Conservation (phyloP, 805 yeast species). For the Scheffersomyces coipomensis region DNA sequence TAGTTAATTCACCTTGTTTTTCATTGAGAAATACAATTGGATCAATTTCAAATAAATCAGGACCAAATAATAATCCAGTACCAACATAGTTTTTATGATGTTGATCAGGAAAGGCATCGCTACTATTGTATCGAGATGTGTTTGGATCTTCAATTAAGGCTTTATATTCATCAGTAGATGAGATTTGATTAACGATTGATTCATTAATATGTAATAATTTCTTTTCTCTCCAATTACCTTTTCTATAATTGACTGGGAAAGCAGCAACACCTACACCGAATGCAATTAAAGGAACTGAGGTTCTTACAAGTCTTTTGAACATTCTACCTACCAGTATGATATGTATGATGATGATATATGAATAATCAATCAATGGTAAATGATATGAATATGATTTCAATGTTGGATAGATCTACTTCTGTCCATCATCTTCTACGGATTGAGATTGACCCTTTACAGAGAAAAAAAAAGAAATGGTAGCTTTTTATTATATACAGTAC, state of each 20-base stretch:
- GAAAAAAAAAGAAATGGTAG: too few species aligned
- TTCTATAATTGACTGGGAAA: constrained; percentile 27
- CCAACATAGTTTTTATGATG: constrained; percentile 66
- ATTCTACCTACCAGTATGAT: too few species aligned
- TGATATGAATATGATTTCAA: too few species aligned
- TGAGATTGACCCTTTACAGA: too few species aligned
- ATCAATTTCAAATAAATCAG: constrained; percentile 67
- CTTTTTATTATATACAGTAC: too few species aligned
- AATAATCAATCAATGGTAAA: too few species aligned
- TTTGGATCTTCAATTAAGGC: constrained; percentile 12
- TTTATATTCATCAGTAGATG: constrained; percentile 17
- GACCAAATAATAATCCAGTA: constrained; percentile 69
- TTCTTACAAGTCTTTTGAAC: constrained; percentile 27
- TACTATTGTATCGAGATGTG: constrained; percentile 9
- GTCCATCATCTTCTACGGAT: too few species aligned
- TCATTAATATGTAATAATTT: constrained; percentile 18
- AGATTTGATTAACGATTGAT: constrained; percentile 15
- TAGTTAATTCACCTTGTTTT: constrained; percentile 51
- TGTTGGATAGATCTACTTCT: too few species aligned
- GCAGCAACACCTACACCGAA: constrained; percentile 26
- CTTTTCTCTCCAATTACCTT: constrained; percentile 11
- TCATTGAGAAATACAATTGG: constrained; percentile 64
- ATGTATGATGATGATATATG: too few species aligned
- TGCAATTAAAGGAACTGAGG: constrained; percentile 26
- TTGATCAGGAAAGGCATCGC: constrained; percentile 47